Conservation (phyloP, 2,329 filamentous ascomycete species). For the Microthyrium microscopicum region DNA sequence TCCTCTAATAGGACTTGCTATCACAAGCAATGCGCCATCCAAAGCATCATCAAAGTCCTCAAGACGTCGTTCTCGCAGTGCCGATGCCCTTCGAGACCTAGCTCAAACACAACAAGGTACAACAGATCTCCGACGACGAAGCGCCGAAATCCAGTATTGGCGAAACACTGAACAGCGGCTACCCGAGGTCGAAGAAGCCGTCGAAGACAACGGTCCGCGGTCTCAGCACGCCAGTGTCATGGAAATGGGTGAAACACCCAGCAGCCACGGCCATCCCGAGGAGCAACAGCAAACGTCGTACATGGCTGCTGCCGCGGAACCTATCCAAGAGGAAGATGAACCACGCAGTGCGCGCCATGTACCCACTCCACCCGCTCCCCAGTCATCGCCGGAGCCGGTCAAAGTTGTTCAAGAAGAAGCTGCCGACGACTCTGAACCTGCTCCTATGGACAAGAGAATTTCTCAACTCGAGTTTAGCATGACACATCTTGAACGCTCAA, state of each 20-base stretch:
- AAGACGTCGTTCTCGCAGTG: slow-evolving; percentile 5
- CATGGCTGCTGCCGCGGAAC: not conserved
- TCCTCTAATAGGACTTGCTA: slow-evolving; percentile 6
- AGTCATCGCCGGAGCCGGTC: not conserved
- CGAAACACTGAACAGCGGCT: not conserved
- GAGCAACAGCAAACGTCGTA: not conserved
- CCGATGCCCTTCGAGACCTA: slow-evolving; percentile 6
- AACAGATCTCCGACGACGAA: slow-evolving; percentile 1
- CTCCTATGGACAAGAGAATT: slow-evolving; percentile 5
- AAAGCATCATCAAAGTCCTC: not conserved
- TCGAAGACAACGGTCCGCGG: no score
- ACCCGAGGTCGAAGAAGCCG: no score
- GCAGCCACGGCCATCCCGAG: not conserved
- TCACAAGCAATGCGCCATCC: slow-evolving; percentile 2
- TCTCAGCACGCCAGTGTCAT: slow-evolving; percentile 1
- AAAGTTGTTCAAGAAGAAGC: not conserved
- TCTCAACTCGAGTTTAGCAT: slow-evolving; percentile 6
- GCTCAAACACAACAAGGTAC: not conserved
- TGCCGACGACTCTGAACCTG: not conserved
- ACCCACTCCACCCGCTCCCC: no score
- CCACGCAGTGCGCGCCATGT: no score
- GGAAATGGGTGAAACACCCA: not conserved
- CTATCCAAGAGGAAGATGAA: no score
- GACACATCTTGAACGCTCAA: not conserved
- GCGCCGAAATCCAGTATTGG: slow-evolving; percentile 8